Conservation (phyloP, 1,139 yeast species). For the Zygotorulaspora mrakii region DNA sequence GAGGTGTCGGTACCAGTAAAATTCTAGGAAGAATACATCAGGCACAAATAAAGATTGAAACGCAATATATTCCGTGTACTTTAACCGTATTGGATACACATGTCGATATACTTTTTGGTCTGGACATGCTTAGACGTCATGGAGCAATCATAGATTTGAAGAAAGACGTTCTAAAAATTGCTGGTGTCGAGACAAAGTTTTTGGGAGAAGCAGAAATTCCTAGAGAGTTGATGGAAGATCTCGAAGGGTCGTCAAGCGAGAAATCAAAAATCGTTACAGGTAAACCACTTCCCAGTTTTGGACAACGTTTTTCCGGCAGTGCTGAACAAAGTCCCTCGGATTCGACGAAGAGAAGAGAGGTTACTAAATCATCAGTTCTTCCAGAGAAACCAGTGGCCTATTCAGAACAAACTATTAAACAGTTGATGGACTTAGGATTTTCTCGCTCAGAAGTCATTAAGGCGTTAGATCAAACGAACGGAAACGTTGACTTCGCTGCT, state of each 20-base stretch:
- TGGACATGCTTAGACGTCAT: constrained; percentile 76
- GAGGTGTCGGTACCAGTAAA: constrained; percentile 83
- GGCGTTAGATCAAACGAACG: constrained; percentile 65
- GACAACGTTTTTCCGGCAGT: too few species aligned
- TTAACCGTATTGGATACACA: constrained; percentile 76
- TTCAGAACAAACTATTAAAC: constrained; percentile 49
- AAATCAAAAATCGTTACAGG: background rate
- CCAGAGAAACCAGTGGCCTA: constrained; percentile 18
- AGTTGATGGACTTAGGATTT: constrained; percentile 68
- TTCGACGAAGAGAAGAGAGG: background rate
- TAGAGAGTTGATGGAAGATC: constrained; percentile 26
- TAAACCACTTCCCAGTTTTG: too few species aligned
- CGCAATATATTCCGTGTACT: constrained; percentile 66
- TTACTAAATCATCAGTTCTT: constrained; percentile 5
- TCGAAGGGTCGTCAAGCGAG: constrained; percentile 4
- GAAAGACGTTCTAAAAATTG: constrained; percentile 64
- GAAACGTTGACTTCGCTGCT: constrained; percentile 85
- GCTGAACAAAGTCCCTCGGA: too few species aligned
- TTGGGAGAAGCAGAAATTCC: constrained; percentile 73
- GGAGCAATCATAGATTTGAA: constrained; percentile 77
- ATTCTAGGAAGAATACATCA: constrained; percentile 85
- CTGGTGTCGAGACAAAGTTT: constrained; percentile 66
- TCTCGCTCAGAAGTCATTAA: constrained; percentile 55
- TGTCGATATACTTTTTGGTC: constrained; percentile 57
- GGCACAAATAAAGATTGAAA: constrained; percentile 78